Conservation (phyloP, 768 basidiomycete species). For the Clitopilus passeckerianus region DNA sequence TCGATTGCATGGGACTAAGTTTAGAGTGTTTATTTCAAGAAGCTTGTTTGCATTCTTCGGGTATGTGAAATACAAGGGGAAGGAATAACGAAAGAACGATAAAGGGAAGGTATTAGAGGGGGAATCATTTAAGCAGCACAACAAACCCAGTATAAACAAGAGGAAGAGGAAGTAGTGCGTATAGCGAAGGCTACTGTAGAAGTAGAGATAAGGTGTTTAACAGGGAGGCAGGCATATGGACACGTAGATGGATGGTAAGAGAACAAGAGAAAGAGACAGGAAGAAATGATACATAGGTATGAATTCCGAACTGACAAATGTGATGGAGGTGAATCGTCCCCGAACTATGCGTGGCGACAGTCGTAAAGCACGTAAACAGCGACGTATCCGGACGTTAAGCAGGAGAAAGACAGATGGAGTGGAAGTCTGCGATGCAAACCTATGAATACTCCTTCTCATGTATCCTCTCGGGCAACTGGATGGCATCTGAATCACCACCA, state of each 20-base stretch:
- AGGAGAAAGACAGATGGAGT: not conserved
- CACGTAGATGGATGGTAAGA: not conserved
- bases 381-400: not conserved
- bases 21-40: not conserved
- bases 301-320: not conserved
- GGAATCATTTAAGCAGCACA: not conserved
- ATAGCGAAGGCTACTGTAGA: not conserved
- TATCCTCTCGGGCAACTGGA: conserved; percentile 34
- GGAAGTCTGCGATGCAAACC: conserved; percentile 2
- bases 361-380: not conserved
- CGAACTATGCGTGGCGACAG: not conserved
- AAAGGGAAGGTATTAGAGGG: not conserved
- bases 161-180: not conserved
- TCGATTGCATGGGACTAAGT: not conserved
- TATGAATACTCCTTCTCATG: conserved; percentile 51
- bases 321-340: not conserved
- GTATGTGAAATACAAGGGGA: not conserved
- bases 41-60: not conserved
- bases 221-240: not conserved
- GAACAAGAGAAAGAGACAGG: not conserved
- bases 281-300: not conserved
- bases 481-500: conserved; percentile 28
- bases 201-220: not conserved
- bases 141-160: not conserved
- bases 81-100: not conserved